These are phyloP conservation scores for Aechmea fasciata DNA, from an alignment of 176 grass and related monocot species.

Conservation along the genomic window DNA sequence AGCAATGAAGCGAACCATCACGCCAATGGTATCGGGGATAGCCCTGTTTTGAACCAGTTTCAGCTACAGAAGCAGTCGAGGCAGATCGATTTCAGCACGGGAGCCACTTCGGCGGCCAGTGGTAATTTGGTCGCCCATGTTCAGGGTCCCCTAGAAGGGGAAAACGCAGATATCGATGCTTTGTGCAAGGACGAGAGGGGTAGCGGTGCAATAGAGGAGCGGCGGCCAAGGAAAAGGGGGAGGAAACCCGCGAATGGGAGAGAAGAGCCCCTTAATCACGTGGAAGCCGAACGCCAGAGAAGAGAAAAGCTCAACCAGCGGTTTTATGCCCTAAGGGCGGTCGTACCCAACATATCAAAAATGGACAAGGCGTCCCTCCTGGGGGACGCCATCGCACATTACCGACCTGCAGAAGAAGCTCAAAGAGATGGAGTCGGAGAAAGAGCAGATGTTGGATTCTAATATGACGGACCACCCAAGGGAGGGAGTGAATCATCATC, in stretches of 20 bases:
- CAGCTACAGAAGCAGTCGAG: slow-evolving; percentile 51
- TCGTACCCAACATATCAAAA: slow-evolving; percentile 96
- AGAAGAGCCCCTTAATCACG: slow-evolving; percentile 90
- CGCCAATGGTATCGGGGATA: slow-evolving; percentile 28
- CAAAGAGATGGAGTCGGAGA: slow-evolving; percentile 84
- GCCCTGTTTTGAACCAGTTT: slow-evolving; percentile 29
- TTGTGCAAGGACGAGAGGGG: slow-evolving; percentile 49
- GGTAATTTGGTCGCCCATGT: slow-evolving; percentile 34
- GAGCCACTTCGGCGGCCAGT: slow-evolving; percentile 43
- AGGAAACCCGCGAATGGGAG: slow-evolving; percentile 97
- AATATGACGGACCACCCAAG: slow-evolving; percentile 32
- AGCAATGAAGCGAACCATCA: slow-evolving; percentile 35
- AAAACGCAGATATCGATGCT: slow-evolving; percentile 42
- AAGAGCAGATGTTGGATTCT: slow-evolving; percentile 36
- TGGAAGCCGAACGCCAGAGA: slow-evolving; percentile 91
- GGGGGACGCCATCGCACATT: slow-evolving; percentile 78
- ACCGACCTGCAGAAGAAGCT: slow-evolving; percentile 92
- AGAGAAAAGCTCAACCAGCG: slow-evolving; percentile 96
- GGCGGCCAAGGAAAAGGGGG: slow-evolving; percentile 80
- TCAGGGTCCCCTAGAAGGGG: slow-evolving; percentile 42
- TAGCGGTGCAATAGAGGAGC: slow-evolving; percentile 30
- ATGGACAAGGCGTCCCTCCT: slow-evolving; percentile 98
- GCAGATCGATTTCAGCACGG: slow-evolving; percentile 73
- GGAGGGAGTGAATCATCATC: slow-evolving; percentile 12
- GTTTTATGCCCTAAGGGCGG: slow-evolving; percentile 78